Conservation (phyloP, 139 green algal genomes). For the Asterochloris sp. region DNA sequence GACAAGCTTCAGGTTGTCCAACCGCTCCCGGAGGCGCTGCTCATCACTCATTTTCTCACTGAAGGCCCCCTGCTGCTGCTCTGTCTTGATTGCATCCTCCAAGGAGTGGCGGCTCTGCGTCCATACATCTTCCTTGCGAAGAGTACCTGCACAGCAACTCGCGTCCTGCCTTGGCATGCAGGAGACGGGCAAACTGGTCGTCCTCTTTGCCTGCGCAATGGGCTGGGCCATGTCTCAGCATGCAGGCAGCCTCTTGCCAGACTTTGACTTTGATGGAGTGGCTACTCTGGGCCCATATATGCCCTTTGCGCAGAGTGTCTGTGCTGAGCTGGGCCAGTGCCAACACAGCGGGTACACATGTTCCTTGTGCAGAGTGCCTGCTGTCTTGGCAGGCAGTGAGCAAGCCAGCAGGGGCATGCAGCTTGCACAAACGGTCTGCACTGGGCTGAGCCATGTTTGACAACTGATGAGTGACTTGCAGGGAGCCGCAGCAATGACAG, state of each 20-base stretch:
- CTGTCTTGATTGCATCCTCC: slow-evolving; percentile 34
- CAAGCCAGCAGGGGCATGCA: no score
- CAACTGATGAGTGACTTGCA: no score
- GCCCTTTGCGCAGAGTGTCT: neutral
- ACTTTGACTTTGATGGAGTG: neutral
- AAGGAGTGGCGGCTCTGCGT: slow-evolving; percentile 33
- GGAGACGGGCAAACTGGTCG: neutral
- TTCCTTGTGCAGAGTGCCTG: no score
- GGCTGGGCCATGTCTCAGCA: neutral
- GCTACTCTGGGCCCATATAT: neutral
- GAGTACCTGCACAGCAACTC: neutral
- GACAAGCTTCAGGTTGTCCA: slow-evolving; percentile 56
- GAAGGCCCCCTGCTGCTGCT: slow-evolving; percentile 21
- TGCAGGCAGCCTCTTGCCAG: neutral
- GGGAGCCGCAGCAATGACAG: no score
- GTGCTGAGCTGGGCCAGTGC: neutral
- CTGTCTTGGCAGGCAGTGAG: no score
- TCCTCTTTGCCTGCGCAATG: neutral
- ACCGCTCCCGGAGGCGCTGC: slow-evolving; percentile 33
- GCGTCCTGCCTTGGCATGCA: neutral
- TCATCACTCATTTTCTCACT: slow-evolving; percentile 19
- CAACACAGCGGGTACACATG: no score
- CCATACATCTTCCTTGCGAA: slow-evolving; percentile 26
- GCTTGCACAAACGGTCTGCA: no score
- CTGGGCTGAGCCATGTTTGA: no score